Conservation (phyloP, 306 rosid species). For the Cicer arietinum region DNA sequence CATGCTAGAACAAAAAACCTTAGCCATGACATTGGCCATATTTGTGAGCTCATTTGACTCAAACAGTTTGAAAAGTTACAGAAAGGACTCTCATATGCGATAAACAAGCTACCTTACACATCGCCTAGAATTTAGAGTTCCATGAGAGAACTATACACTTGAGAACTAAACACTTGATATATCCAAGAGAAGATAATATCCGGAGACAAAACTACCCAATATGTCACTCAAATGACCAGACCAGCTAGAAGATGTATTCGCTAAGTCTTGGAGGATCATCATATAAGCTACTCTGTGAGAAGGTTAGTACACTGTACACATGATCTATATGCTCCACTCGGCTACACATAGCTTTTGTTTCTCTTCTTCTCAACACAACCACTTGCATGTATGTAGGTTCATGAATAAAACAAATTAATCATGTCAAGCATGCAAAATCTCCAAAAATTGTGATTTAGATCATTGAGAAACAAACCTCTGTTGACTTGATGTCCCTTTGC, state of each 20-base stretch:
- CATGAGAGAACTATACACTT: neutral
- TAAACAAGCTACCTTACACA: neutral
- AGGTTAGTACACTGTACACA: neutral
- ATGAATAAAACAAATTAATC: constrained; percentile 24
- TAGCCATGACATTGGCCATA: neutral
- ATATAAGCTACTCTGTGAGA: constrained; percentile 7
- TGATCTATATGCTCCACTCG: constrained; percentile 2
- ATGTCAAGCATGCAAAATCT: constrained; percentile 27
- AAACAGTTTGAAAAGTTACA: neutral
- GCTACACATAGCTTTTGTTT: neutral
- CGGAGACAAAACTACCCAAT: neutral
- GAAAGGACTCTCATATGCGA: neutral
- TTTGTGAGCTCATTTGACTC: neutral
- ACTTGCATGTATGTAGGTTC: constrained; percentile 9
- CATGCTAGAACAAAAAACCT: neutral
- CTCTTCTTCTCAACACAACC: constrained; percentile 17
- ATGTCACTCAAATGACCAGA: neutral
- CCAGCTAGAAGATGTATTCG: neutral
- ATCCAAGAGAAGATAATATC: neutral
- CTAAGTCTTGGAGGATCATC: neutral
- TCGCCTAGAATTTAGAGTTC: neutral
- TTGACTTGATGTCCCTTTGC: constrained; percentile 60
- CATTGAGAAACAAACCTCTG: constrained; percentile 56
- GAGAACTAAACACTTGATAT: neutral
- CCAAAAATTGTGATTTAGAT: constrained; percentile 26